phyloP scores from a whole-genome alignment of 1,284 basidiomycete species.

The Cutaneotrichosporon dermatis region DNA sequence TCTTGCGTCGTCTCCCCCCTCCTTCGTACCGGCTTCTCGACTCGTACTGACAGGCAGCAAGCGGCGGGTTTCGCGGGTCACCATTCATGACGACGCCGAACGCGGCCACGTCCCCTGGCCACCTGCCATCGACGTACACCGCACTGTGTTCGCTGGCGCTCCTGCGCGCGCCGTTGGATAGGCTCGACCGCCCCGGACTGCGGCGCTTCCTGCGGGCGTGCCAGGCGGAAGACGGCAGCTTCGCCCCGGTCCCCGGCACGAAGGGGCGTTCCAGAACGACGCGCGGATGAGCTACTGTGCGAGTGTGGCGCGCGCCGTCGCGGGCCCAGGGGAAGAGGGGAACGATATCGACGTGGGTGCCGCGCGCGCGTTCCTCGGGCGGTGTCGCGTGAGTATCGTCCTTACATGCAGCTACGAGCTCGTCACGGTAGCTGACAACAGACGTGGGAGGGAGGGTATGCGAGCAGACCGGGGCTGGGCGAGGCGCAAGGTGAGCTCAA shows the following conservation, averaged over 20 bases:
- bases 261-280: constrained; percentile 43
- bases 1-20: too few species aligned
- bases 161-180: constrained; percentile 70
- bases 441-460: constrained; percentile 92
- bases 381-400: constrained; percentile 50
- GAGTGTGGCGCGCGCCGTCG: constrained; percentile 48
- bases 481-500: constrained; percentile 73
- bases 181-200: constrained; percentile 63
- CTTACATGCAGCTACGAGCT: neutral
- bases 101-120: constrained; percentile 61
- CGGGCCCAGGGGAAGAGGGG: constrained; percentile 56
- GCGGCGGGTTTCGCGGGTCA: constrained; percentile 72
- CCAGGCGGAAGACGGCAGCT: constrained; percentile 77
- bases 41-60: constrained; percentile 43
- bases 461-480: constrained; percentile 65
- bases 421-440: constrained; percentile 39
- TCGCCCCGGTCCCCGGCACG: constrained; percentile 60
- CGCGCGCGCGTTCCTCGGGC: constrained; percentile 61
- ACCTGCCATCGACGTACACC: constrained; percentile 88
- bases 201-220: constrained; percentile 62
- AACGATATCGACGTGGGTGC: constrained; percentile 46
- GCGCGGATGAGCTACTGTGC: constrained; percentile 80
- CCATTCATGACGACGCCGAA: constrained; percentile 58
- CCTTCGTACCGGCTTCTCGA: neutral
- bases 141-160: constrained; percentile 74